Evolutionary conservation across 805 yeast genomes (phyloP).

Genomic region (Hanseniaspora valbyensis): DNA sequence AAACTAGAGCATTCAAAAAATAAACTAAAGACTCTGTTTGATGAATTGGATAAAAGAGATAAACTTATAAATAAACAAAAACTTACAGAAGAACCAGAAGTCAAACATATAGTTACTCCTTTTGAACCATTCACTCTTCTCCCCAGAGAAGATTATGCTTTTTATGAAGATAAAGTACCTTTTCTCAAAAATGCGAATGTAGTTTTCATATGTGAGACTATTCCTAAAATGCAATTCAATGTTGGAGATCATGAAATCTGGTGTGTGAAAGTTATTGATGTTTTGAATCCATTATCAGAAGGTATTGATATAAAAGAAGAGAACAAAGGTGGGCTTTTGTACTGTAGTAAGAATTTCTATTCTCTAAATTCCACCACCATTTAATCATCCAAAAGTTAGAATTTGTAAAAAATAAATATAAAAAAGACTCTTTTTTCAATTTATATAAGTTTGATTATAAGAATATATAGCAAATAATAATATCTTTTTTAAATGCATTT

Average conservation of each 20-base stretch:
- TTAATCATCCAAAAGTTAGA: constrained; percentile 25
- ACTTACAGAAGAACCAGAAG: constrained; percentile 1
- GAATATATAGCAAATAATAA: neutral
- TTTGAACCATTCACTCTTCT: constrained; percentile 47
- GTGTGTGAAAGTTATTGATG: constrained; percentile 66
- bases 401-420: neutral
- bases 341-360: constrained; percentile 55
- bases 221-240: constrained; percentile 32
- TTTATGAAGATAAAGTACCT: constrained; percentile 34
- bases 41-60: constrained; percentile 16
- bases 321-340: constrained; percentile 53
- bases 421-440: neutral
- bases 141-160: constrained; percentile 28
- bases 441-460: neutral
- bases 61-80: neutral
- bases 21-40: constrained; percentile 9
- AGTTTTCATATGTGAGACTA: constrained; percentile 50
- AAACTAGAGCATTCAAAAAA: constrained; percentile 21
- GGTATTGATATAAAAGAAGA: constrained; percentile 26
- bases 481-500: neutral
- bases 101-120: constrained; percentile 21
- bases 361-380: constrained; percentile 36
- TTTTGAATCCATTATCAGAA: constrained; percentile 26
- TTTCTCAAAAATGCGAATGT: constrained; percentile 47
- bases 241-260: constrained; percentile 86